Evolutionary conservation across 306 rosid genomes (phyloP), one percentile per base, ranked within the genome.

Genomic region (Pachyrhizus erosus): DNA sequence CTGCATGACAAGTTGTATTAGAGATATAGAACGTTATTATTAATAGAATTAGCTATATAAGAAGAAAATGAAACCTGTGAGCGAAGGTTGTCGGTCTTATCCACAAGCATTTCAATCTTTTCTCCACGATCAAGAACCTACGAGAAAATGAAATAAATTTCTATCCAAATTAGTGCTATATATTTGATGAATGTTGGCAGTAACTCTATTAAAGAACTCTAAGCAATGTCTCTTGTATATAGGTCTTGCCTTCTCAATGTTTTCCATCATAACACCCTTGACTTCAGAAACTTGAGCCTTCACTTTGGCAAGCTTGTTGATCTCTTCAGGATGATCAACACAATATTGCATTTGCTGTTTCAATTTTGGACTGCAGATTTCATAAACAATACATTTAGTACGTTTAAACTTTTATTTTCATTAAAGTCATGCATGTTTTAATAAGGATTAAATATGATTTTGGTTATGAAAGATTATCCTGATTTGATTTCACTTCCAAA

Each of bases 201-300:
- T 10, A 42, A 62, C 12, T 10, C 2, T 24, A 1, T 48, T 13
- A 33, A 43, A 75, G n/a, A 5, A 70, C 45, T 51, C 21, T 17
- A 49, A 39, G 49, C 9, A 27, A 62, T 62, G 18, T 5, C 1
- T 46, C 51, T 62, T 31, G 37, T 21, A 15, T 31, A 77, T 55
- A 77, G 23, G 71, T 52, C 69, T 69, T 83, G 81, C 98, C 96
- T 96, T 93, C 80, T 93, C 99, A 78, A 96, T 96, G 82, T 96
- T 96, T 82, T 96, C 99, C 99, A 96, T 93, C 99, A 96, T 96
- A 61, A 96, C 99, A 86, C 98, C 98, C 89, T 93, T 96, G 48
- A 96, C 99, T 89, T 96, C 99, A 82, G 99, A 82, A 80, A 96
- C 98, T 80, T 96, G 99, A 80, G 98, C 97, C 88, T 96, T 93